Base-by-base conservation (phyloP, 208 protist species). In the Acanthamoeba rhysodes region DNA sequence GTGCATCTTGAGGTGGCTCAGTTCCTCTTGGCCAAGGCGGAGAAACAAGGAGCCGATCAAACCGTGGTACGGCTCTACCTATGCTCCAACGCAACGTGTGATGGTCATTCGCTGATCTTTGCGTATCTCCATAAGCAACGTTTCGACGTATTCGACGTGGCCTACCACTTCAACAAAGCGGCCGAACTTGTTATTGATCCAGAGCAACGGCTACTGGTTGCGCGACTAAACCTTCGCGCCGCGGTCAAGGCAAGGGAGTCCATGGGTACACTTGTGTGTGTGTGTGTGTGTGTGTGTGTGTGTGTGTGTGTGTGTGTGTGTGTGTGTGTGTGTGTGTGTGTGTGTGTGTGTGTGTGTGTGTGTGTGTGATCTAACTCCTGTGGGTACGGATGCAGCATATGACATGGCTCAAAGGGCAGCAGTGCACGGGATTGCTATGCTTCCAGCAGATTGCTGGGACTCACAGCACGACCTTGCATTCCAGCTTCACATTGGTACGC, bases 401-500 rank as follows among this genome's bases (percentile, higher is more conserved):
- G 66, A 53, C 12, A 93, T 93, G 87, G 87, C 87, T 0, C 12
- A 27, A 9, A 72, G 24, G 22, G 59, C 24, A 10, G 10, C 87
- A 3, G 87, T 24, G 20, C 87, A 93, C 7, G 87, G 87, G 14
- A 93, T 93, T 27, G 87, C 87, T n/a, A 70, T 93, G 34, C 87
- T 93, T 45, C 66, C 87, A 8, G 59, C 34, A 18, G 87, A 93
- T n/a, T 22, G 41, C 45, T 93, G 87, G 87, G 66, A 93, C 20
- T 32, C 87, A 32, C 87, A 93, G 12, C 87, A 93, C 59, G 4
- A 70, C 6, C 87, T 93, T 9, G n/a, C 87, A 8, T 93, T 93
- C 29, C 87, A 76, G n/a, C 66, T 93, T 22, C 8, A 76, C 87
- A 34, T 93, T 10, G 87, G 87, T 93, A 72, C 57, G 57, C 18